Percentiles rank a stretch among this genome's conserved stretches.
Evolutionary conservation across 768 basidiomycete species (phyloP).

Genomic region (Lactifluus volemus): DNA sequence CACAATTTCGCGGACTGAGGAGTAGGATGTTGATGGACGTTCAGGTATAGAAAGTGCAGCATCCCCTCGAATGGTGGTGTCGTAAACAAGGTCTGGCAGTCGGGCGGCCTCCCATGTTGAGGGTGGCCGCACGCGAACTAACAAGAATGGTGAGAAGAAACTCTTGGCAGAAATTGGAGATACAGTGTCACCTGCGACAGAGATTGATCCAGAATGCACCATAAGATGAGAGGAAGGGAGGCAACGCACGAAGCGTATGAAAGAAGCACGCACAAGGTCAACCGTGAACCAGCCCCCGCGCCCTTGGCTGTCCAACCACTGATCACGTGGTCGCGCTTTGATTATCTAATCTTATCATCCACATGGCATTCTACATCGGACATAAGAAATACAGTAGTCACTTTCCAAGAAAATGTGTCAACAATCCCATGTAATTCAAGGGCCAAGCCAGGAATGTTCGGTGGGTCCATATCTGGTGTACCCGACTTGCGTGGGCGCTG

Average conservation of each 20-base stretch:
- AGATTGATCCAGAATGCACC: slow-evolving; percentile 79
- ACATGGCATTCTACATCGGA: no score
- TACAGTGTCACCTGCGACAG: slow-evolving; percentile 58
- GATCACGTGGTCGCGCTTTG: slow-evolving; percentile 21
- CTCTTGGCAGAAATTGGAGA: background rate
- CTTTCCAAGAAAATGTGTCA: no score
- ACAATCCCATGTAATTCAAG: no score
- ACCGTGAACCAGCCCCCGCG: background rate
- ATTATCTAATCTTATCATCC: slow-evolving; percentile 2
- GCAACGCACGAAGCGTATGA: background rate
- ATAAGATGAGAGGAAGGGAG: slow-evolving; percentile 10
- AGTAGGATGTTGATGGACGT: slow-evolving; percentile 40
- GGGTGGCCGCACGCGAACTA: slow-evolving; percentile 89
- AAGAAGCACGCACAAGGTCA: background rate
- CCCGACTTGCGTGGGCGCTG: no score
- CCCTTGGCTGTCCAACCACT: slow-evolving; percentile 5
- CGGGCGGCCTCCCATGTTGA: slow-evolving; percentile 78
- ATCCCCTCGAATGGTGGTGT: slow-evolving; percentile 69
- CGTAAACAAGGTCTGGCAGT: slow-evolving; percentile 67
- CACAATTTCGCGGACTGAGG: slow-evolving; percentile 66
- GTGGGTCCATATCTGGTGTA: no score
- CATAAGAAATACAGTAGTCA: no score
- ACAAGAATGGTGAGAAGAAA: background rate
- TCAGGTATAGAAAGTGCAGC: slow-evolving; percentile 69
- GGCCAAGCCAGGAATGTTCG: no score